Evolutionary conservation across 805 yeast species (phyloP).

Genomic region (Candida berthetii): DNA sequence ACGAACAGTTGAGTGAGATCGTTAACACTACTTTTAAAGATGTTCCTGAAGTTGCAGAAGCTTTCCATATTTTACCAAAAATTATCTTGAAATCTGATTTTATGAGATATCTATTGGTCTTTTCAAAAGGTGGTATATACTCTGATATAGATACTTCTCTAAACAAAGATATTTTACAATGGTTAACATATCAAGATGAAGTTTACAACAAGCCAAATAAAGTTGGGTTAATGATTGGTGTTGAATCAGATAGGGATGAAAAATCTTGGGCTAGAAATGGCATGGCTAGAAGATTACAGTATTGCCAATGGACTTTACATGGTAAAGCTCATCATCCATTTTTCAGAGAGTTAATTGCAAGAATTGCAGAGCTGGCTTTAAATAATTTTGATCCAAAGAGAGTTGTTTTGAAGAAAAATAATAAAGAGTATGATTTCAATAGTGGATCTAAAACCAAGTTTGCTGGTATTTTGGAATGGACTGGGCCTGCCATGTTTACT

Average conservation of each 20-base stretch:
- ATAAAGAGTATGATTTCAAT: conserved; percentile 29
- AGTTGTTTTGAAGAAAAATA: conserved; percentile 15
- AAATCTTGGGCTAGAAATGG: conserved; percentile 47
- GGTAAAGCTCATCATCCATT: conserved; percentile 59
- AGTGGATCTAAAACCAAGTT: conserved; percentile 53
- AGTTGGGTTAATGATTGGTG: conserved; percentile 48
- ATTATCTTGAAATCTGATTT: conserved; percentile 50
- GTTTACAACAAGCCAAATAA: conserved; percentile 16
- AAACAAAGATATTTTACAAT: conserved; percentile 48
- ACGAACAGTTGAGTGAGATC: conserved; percentile 31
- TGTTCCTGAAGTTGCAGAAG: conserved; percentile 47
- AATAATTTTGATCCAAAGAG: conserved; percentile 26
- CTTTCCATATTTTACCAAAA: conserved; percentile 44
- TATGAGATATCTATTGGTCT: conserved; percentile 45
- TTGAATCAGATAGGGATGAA: conserved; percentile 48
- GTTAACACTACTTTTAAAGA: conserved; percentile 29
- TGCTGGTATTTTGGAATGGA: conserved; percentile 50
- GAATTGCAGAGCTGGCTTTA: conserved; percentile 44
- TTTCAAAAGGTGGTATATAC: conserved; percentile 53
- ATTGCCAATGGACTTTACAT: conserved; percentile 58
- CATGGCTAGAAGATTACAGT: conserved; percentile 47
- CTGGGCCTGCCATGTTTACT: conserved; percentile 49
- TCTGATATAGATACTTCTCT: conserved; percentile 57
- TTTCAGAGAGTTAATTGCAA: conserved; percentile 45
- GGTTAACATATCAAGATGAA: conserved; percentile 37